These are phyloP conservation scores for Colletotrichum sp. DNA, from an alignment of 2,329 filamentous ascomycete genomes.

Conservation along the genomic window DNA sequence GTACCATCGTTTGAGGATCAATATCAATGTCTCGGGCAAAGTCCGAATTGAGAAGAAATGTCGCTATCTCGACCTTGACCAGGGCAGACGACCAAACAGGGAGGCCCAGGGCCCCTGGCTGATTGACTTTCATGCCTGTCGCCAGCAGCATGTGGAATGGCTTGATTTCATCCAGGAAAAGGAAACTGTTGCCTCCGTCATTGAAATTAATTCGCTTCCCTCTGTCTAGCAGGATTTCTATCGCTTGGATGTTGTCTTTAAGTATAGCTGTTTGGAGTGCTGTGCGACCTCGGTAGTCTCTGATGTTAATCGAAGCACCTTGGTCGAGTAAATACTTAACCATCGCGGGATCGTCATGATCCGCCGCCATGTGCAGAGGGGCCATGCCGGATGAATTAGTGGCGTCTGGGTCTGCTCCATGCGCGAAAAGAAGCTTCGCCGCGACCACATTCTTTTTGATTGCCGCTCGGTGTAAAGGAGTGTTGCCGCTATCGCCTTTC, in stretches of 20 bases:
- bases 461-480: not conserved
- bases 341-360: not conserved
- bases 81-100: not conserved
- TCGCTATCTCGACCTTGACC: not conserved
- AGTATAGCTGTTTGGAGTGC: not conserved
- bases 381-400: not conserved
- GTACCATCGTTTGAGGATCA: not conserved
- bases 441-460: not conserved
- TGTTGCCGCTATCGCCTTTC: not conserved
- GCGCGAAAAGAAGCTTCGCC: not conserved
- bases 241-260: not conserved
- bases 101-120: not conserved
- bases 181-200: not conserved
- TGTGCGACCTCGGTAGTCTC: not conserved
- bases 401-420: not conserved
- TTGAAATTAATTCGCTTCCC: not conserved
- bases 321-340: not conserved
- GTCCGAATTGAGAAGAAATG: not conserved
- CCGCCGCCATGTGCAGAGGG: not conserved
- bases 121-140: not conserved
- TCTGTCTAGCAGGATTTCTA: not conserved
- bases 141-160: not conserved
- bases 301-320: not conserved
- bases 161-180: not conserved
- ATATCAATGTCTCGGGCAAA: not conserved